A percentile compares a stretch with the other conserved stretches of the same genome.
These are phyloP conservation scores for Hymenoscyphus fraxineus DNA, from an alignment of 2,329 filamentous ascomycete species.

Conservation along the genomic window DNA sequence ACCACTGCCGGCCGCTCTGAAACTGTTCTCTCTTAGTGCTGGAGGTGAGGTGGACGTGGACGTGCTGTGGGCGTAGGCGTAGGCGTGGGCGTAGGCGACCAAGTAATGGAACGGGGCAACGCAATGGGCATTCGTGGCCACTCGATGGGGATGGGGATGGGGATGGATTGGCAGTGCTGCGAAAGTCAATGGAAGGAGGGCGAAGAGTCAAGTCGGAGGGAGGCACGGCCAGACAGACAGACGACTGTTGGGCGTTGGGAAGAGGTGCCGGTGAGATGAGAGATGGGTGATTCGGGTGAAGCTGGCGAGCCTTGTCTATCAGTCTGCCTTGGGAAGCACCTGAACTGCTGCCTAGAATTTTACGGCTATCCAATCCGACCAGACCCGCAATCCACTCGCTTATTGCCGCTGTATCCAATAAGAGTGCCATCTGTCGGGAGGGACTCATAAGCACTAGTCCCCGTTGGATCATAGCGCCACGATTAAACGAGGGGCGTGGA, in stretches of 20 bases:
- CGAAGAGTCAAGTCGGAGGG: background rate
- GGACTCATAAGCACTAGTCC: slow-evolving; percentile 1
- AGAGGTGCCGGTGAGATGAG: slow-evolving; percentile 13
- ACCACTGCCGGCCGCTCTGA: slow-evolving; percentile 13
- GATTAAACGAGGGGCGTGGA: background rate
- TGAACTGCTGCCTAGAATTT: slow-evolving; percentile 23
- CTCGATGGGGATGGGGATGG: slow-evolving; percentile 7
- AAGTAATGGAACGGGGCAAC: slow-evolving; percentile 12
- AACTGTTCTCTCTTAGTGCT: background rate
- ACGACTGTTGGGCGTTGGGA: background rate
- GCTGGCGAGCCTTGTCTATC: slow-evolving; percentile 9
- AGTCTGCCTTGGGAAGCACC: slow-evolving; percentile 18
- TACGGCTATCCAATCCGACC: slow-evolving; percentile 3
- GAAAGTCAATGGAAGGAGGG: slow-evolving; percentile 6
- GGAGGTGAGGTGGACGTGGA: too few relatives aligned
- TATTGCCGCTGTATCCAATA: slow-evolving; percentile 1
- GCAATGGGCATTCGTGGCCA: slow-evolving; percentile 21
- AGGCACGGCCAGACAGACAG: background rate
- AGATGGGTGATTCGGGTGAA: slow-evolving; percentile 9
- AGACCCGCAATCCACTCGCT: background rate
- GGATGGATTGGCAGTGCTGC: slow-evolving; percentile 12
- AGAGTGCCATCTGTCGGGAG: background rate
- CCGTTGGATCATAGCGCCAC: background rate
- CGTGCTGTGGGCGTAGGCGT: too few relatives aligned
- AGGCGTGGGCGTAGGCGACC: slow-evolving; percentile 2